Evolutionary conservation across 2,329 filamentous ascomycete genomes (phyloP).

Genomic region (Pseudocercospora pini-densiflorae): DNA sequence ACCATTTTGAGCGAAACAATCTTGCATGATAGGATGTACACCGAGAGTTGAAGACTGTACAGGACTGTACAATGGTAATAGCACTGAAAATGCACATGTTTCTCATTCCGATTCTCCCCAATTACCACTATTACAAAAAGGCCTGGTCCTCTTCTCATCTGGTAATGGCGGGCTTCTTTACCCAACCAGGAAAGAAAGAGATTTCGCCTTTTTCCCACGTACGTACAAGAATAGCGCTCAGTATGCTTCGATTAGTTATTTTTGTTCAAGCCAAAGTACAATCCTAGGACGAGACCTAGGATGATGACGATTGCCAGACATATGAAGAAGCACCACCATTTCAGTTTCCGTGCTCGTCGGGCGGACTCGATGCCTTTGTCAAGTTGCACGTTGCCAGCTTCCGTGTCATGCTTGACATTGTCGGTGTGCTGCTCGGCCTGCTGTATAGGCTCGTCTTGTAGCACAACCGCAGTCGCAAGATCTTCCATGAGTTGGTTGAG

Average conservation of each 20-base stretch:
- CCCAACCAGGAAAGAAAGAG: neutral
- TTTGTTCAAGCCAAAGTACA: slow-evolving; percentile 50
- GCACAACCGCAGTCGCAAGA: slow-evolving; percentile 73
- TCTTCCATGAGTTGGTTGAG: slow-evolving; percentile 73
- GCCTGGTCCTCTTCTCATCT: slow-evolving; percentile 4
- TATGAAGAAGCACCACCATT: slow-evolving; percentile 78
- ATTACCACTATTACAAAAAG: slow-evolving; percentile 8
- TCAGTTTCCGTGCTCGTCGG: slow-evolving; percentile 71
- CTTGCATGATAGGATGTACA: neutral
- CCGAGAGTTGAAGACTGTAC: neutral
- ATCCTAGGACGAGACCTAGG: slow-evolving; percentile 54
- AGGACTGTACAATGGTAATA: neutral
- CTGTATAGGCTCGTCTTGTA: slow-evolving; percentile 69
- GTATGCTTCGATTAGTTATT: slow-evolving; percentile 14
- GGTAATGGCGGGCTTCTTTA: neutral
- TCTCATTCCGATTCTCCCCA: slow-evolving; percentile 6
- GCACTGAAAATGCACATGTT: neutral
- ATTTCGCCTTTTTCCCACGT: slow-evolving; percentile 2
- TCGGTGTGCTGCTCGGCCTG: slow-evolving; percentile 68
- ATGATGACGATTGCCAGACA: slow-evolving; percentile 53
- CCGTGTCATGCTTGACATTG: slow-evolving; percentile 68
- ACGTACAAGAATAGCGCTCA: neutral
- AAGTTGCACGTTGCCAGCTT: slow-evolving; percentile 72
- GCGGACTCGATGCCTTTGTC: slow-evolving; percentile 70
- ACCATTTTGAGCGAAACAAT: slow-evolving; percentile 4